Percentiles rank a stretch among this genome's conserved stretches.
Conservation (phyloP, 768 basidiomycete genomes). For the Rhizopogon rudus region DNA sequence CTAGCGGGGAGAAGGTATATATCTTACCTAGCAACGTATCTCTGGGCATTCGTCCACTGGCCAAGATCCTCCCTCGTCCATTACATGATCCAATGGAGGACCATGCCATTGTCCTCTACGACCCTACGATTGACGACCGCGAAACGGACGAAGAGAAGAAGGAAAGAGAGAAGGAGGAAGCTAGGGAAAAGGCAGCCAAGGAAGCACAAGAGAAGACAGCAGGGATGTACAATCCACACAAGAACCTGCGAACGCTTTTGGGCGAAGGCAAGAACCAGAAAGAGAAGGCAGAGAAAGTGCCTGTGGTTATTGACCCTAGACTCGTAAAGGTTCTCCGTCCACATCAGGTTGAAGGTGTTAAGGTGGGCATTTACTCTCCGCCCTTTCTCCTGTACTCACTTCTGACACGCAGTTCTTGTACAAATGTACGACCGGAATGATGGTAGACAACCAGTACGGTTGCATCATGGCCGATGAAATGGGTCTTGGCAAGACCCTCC, state of each 20-base stretch:
- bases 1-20: slow-evolving; percentile 58
- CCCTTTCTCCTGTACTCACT: neutral
- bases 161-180: slow-evolving; percentile 70
- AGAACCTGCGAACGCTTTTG: slow-evolving; percentile 75
- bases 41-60: slow-evolving; percentile 80
- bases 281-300: slow-evolving; percentile 68
- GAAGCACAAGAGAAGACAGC: slow-evolving; percentile 66
- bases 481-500: slow-evolving; percentile 95
- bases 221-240: slow-evolving; percentile 86
- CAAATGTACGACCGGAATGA: slow-evolving; percentile 89
- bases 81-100: slow-evolving; percentile 98
- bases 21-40: slow-evolving; percentile 61
- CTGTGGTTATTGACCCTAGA: slow-evolving; percentile 93
- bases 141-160: slow-evolving; percentile 85
- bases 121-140: slow-evolving; percentile 90
- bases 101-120: slow-evolving; percentile 95
- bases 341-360: slow-evolving; percentile 98
- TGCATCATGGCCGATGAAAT: slow-evolving; percentile 99
- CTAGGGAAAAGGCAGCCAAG: slow-evolving; percentile 53
- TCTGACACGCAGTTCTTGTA: slow-evolving; percentile 76
- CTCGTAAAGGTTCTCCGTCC: slow-evolving; percentile 86
- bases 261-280: slow-evolving; percentile 71
- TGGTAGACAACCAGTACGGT: slow-evolving; percentile 85
- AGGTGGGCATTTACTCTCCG: slow-evolving; percentile 45
- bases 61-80: slow-evolving; percentile 81